phyloP scores from a whole-genome alignment of 2,329 filamentous ascomycete species.

The Periglandula ipomoeae region DNA sequence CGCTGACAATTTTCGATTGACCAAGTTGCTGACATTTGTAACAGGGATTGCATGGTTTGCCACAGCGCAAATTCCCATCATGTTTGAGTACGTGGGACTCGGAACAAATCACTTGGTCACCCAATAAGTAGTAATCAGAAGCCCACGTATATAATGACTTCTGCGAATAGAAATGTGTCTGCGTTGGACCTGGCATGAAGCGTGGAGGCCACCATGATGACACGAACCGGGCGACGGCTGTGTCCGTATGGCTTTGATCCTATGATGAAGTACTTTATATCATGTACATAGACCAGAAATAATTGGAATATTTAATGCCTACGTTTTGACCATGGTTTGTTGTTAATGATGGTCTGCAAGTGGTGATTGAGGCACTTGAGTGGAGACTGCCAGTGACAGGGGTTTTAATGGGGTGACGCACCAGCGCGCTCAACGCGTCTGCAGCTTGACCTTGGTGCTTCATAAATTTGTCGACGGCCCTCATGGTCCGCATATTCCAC shows the following conservation, averaged over 20 bases:
- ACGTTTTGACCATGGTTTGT: not conserved
- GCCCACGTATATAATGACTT: not conserved
- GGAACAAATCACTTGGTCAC: slow-evolving; percentile 32
- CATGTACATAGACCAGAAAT: not conserved
- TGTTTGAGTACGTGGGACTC: slow-evolving; percentile 55
- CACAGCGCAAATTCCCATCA: slow-evolving; percentile 61
- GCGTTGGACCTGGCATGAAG: not conserved
- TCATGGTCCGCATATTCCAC: not conserved
- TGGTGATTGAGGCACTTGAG: not conserved
- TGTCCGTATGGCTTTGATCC: not conserved
- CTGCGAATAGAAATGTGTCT: not conserved
- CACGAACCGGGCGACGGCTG: not conserved
- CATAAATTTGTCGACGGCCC: not conserved
- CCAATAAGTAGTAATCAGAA: slow-evolving; percentile 6
- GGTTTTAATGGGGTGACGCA: slow-evolving; percentile 1
- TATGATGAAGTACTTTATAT: not conserved
- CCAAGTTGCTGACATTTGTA: not conserved
- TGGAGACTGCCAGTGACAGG: not conserved
- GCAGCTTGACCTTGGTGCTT: not conserved
- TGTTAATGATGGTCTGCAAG: not conserved
- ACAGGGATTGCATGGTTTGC: slow-evolving; percentile 76
- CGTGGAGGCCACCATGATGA: not conserved
- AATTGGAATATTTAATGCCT: not conserved
- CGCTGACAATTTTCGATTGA: not conserved
- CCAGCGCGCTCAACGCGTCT: slow-evolving; percentile 5